Evolutionary conservation across 495 filamentous ascomycete genomes (phyloP).

Genomic region (Schizothecium vesticola): DNA sequence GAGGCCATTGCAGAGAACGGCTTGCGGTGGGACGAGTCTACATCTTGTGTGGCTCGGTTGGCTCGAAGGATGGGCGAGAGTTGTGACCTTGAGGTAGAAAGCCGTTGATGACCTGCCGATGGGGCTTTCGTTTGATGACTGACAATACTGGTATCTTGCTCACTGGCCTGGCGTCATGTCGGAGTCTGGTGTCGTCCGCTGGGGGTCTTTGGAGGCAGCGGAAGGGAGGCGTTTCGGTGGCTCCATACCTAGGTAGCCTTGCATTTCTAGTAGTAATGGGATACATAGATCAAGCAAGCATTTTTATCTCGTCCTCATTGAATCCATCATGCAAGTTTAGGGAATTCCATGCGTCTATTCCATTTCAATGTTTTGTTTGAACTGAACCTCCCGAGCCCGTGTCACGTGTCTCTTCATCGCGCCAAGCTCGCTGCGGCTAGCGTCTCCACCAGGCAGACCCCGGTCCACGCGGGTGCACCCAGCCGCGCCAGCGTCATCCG

Average conservation of each 20-base stretch:
- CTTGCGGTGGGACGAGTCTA: background rate
- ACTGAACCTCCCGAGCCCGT: background rate
- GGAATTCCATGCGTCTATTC: background rate
- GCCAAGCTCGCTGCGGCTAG: background rate
- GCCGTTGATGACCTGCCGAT: no score
- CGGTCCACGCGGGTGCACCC: background rate
- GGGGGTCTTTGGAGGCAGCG: background rate
- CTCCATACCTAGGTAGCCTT: background rate
- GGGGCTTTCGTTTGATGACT: background rate
- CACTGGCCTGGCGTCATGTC: background rate
- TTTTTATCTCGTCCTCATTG: background rate
- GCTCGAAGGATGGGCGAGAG: background rate
- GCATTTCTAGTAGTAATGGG: background rate
- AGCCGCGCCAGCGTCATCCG: background rate
- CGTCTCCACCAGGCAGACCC: background rate
- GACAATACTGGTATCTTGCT: background rate
- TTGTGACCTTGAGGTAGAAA: background rate
- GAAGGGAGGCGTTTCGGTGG: background rate
- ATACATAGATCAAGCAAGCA: background rate
- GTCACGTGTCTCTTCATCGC: background rate
- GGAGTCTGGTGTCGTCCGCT: background rate
- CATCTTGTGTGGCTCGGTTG: background rate
- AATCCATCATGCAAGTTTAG: background rate
- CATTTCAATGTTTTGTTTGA: background rate
- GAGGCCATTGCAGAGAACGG: background rate